phyloP scores from a whole-genome alignment of 257 asterid species.

The Vinca minor region DNA sequence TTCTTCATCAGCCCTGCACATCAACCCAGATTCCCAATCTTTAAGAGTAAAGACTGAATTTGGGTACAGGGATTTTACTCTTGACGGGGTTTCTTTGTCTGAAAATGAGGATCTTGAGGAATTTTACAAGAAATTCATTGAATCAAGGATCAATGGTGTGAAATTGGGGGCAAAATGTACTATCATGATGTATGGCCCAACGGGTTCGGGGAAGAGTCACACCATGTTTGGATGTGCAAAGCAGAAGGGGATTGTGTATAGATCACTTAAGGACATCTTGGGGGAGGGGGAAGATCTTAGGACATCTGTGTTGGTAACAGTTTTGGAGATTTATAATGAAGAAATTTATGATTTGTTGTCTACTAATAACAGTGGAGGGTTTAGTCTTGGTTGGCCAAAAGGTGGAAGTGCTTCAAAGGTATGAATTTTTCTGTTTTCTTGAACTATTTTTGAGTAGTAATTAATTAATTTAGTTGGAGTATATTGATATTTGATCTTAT shows the following conservation, averaged over 20 bases:
- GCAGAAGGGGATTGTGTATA: conserved; percentile 79
- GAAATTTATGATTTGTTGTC: conserved; percentile 80
- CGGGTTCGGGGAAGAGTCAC: conserved; percentile 92
- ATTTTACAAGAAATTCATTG: conserved; percentile 64
- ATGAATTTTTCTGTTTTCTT: not conserved
- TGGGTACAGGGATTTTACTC: conserved; percentile 71
- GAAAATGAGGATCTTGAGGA: conserved; percentile 71
- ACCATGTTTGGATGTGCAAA: conserved; percentile 81
- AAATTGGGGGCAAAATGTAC: conserved; percentile 84
- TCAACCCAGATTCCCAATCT: conserved; percentile 44
- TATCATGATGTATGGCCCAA: conserved; percentile 93
- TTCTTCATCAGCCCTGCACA: conserved; percentile 36
- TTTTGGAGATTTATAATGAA: conserved; percentile 85
- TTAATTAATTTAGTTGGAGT: not conserved
- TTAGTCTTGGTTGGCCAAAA: conserved; percentile 68
- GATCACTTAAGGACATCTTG: conserved; percentile 64
- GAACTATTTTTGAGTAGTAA: not conserved
- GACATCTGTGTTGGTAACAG: conserved; percentile 80
- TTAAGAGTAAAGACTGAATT: conserved; percentile 62
- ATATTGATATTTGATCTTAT: not conserved
- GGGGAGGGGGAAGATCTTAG: conserved; percentile 45
- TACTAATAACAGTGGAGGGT: conserved; percentile 53
- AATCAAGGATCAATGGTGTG: conserved; percentile 69
- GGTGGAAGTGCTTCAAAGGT: conserved; percentile 79
- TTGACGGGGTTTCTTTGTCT: conserved; percentile 76